Conservation (phyloP, 371 early-diverging fungal genomes). For the Mortierella sp. region DNA sequence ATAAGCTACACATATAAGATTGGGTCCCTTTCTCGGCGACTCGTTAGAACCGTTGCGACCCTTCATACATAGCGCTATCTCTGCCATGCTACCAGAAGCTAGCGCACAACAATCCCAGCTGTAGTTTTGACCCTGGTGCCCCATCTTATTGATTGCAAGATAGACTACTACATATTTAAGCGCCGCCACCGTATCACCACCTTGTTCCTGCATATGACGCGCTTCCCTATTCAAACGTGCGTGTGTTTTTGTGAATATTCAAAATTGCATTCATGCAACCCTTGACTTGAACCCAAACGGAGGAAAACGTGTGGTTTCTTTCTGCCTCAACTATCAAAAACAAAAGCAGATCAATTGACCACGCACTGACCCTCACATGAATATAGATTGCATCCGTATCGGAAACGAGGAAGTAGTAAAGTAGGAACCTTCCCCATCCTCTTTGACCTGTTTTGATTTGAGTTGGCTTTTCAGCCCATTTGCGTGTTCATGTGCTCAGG, state of each 20-base stretch:
- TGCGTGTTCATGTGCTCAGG: too few species aligned
- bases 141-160: neutral
- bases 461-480: too few species aligned
- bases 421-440: too few species aligned
- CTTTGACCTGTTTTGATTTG: too few species aligned
- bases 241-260: neutral
- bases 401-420: too few species aligned
- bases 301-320: neutral
- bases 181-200: neutral
- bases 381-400: neutral
- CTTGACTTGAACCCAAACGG: neutral
- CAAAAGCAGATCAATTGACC: too few species aligned
- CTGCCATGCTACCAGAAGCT: too few species aligned
- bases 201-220: neutral
- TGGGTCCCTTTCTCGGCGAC: too few species aligned
- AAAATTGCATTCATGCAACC: constrained; percentile 1
- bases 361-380: neutral
- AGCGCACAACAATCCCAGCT: too few species aligned
- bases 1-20: neutral
- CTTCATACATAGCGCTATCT: too few species aligned
- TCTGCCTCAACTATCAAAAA: neutral
- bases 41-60: too few species aligned
- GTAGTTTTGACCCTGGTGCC: neutral
- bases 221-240: neutral
- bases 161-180: neutral